Evolutionary conservation across 768 basidiomycete genomes (phyloP).

Genomic region (Sistotremastrum suecicum): DNA sequence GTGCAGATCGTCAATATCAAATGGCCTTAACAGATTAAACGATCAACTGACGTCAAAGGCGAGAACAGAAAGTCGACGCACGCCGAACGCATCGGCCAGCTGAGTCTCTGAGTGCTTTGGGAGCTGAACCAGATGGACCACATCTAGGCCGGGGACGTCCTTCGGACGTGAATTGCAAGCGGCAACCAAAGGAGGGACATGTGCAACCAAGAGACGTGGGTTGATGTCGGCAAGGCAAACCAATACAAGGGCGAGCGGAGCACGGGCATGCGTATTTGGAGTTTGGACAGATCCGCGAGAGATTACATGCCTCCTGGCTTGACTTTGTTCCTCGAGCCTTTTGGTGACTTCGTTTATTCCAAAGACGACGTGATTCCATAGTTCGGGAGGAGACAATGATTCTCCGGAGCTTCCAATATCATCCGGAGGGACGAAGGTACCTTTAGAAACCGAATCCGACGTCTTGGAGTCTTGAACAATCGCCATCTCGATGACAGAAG

Average conservation of each 20-base stretch:
- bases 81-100: conserved; percentile 47
- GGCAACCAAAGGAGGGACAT: conserved; percentile 66
- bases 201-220: conserved; percentile 55
- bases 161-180: conserved; percentile 44
- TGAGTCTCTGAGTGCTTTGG: conserved; percentile 50
- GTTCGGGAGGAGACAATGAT: conserved; percentile 17
- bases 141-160: conserved; percentile 8
- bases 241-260: conserved; percentile 30
- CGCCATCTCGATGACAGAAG: neutral
- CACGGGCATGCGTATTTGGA: neutral
- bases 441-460: neutral
- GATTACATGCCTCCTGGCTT: conserved; percentile 11
- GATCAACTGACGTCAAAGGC: conserved; percentile 47
- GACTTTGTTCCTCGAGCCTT: conserved; percentile 46
- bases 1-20: conserved; percentile 25
- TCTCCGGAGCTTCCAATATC: neutral
- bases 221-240: conserved; percentile 67
- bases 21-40: conserved; percentile 1
- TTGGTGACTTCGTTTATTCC: conserved; percentile 80
- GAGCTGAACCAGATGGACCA: conserved; percentile 46
- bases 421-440: too few relatives aligned
- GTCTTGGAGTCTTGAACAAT: neutral
- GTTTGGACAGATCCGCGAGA: conserved; percentile 4
- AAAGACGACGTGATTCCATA: conserved; percentile 35
- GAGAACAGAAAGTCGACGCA: conserved; percentile 52